Evolutionary conservation across 371 early-diverging fungal species (phyloP), one percentile per base, ranked within the genome.

Genomic region (Apophysomyces elegans): DNA sequence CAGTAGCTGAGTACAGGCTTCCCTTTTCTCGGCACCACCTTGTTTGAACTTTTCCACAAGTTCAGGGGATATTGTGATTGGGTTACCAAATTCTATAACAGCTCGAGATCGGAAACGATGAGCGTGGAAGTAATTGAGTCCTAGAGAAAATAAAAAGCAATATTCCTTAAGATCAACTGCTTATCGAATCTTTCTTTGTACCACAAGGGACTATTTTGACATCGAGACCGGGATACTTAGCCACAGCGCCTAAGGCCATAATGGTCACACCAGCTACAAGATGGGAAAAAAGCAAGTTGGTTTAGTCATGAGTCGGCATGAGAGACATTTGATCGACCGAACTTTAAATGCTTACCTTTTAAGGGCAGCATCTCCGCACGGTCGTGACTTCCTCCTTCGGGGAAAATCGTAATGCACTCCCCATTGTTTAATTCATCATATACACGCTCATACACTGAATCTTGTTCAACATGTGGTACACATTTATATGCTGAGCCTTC

Each of bases 331-430:
- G 14, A 54, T 26, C 54, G 32, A 38, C 47, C 41, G 41, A 56
- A 37, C 54, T 50, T 32, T 50, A 50, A 26, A 50, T 59, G 12
- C 45, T 56, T 66, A 86, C 86, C 86, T 86, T 96, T 97, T 60
- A 97, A 78, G n/a, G 97, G 97, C 62, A 97, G 75, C 85, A 97
- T 87, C 64, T 95, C 91, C 12, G 93, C 84, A 39, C 96, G 92
- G 70, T 97, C 97, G 76, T 97, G 97, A 64, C 91, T 91, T 7
- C 97, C 96, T 45, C 97, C 96, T 70, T 96, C 97, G 3, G 97
- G 97, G 74, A 97, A 97, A 63, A 97, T 97, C 12, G 96, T 96
- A 14, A 97, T 87, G 68, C 94, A 92, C 32, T 88, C 87, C 32
- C 93, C 93, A 32, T 77, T 74, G 66, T 88, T 83, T 54, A 97